Conservation (phyloP, 495 filamentous ascomycete genomes). For the Xylaria cubensis region DNA sequence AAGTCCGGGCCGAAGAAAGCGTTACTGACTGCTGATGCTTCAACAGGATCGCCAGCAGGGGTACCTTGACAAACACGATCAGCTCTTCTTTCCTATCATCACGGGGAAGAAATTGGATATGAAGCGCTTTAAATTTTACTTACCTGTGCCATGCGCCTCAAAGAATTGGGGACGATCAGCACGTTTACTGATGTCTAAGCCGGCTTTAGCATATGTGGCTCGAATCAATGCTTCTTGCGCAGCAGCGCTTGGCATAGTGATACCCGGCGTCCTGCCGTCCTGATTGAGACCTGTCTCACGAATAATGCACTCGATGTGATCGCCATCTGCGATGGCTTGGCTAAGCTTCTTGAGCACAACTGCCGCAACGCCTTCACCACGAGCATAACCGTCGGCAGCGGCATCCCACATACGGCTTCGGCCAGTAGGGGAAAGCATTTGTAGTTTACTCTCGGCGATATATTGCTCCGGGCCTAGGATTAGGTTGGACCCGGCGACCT, state of each 20-base stretch:
- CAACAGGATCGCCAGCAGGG: slow-evolving; percentile 47
- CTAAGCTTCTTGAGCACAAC: slow-evolving; percentile 64
- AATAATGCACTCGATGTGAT: slow-evolving; percentile 65
- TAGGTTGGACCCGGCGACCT: slow-evolving; percentile 16
- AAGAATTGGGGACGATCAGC: slow-evolving; percentile 18
- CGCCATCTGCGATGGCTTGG: slow-evolving; percentile 54
- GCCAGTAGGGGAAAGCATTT: slow-evolving; percentile 38
- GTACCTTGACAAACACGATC: too few relatives aligned
- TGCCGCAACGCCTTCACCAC: slow-evolving; percentile 62
- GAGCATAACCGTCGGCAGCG: slow-evolving; percentile 65
- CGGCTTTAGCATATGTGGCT: neutral
- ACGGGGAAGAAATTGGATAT: too few relatives aligned
- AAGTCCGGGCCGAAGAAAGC: neutral
- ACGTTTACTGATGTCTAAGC: neutral
- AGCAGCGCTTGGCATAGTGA: slow-evolving; percentile 50
- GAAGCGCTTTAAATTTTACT: neutral
- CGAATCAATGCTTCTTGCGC: slow-evolving; percentile 55
- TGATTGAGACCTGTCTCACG: slow-evolving; percentile 53
- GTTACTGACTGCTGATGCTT: slow-evolving; percentile 34
- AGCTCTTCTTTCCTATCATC: too few relatives aligned
- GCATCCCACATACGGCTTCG: slow-evolving; percentile 51
- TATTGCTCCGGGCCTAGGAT: slow-evolving; percentile 47
- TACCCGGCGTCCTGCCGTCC: slow-evolving; percentile 51
- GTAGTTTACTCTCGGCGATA: slow-evolving; percentile 31
- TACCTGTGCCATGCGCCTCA: slow-evolving; percentile 29